Conservation (phyloP, 495 filamentous ascomycete genomes). For the Penicillium malachiteum region DNA sequence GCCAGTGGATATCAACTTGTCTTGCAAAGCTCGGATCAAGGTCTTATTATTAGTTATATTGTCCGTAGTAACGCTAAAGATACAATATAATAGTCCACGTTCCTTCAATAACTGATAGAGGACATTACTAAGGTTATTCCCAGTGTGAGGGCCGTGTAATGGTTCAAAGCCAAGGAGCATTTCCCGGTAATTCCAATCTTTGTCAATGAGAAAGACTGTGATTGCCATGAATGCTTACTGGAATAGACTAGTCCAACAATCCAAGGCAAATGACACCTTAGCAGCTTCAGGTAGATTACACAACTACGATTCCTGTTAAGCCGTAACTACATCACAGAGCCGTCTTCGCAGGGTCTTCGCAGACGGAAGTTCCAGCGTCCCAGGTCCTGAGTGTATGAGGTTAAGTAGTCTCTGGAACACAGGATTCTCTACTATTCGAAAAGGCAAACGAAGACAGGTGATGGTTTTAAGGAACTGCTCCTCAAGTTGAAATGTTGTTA, state of each 20-base stretch:
- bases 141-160: not conserved
- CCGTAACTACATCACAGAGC: not conserved
- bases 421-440: conserved; percentile 9
- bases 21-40: conserved; percentile 5
- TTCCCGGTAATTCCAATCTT: conserved; percentile 6
- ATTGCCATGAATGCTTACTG: conserved; percentile 6
- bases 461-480: conserved; percentile 8
- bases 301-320: not conserved
- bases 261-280: conserved; percentile 2
- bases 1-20: not conserved
- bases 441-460: conserved; percentile 5
- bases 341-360: conserved; percentile 6
- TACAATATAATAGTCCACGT: conserved; percentile 5
- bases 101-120: conserved; percentile 7
- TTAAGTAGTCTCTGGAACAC: conserved; percentile 10
- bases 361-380: not conserved
- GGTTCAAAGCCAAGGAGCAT: conserved; percentile 9
- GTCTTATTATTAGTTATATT: conserved; percentile 8
- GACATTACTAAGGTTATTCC: conserved; percentile 3
- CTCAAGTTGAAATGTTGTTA: conserved; percentile 1
- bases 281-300: not conserved
- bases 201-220: conserved; percentile 4
- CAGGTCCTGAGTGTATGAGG: conserved; percentile 1
- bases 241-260: conserved; percentile 6
- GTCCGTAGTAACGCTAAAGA: conserved; percentile 12